Conservation (phyloP, 345 rosid genomes). For the Citrus maxima region DNA sequence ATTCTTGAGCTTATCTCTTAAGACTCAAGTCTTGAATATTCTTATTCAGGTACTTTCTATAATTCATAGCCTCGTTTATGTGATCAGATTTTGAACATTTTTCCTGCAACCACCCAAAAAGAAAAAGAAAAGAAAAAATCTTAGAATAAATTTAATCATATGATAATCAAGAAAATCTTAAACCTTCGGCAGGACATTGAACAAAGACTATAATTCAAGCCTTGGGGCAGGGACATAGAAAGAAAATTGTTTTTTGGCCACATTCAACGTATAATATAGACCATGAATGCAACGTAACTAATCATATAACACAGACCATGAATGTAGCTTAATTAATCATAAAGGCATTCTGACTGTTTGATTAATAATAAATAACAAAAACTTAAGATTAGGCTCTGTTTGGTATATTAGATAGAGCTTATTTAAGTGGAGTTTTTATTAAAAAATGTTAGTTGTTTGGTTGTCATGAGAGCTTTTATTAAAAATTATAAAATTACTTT, state of each 20-base stretch:
- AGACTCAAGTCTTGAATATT: slow-evolving; percentile 27
- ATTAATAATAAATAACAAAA: no score
- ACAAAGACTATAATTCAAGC: not conserved
- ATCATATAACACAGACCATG: no score
- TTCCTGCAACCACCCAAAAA: slow-evolving; percentile 34
- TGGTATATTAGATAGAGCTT: no score
- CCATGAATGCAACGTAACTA: no score
- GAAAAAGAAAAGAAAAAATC: slow-evolving; percentile 11
- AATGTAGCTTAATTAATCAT: no score
- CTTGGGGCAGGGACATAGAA: slow-evolving; percentile 17
- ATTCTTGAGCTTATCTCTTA: slow-evolving; percentile 29
- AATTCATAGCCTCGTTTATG: slow-evolving; percentile 41
- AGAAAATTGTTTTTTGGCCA: not conserved
- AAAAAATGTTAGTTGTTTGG: no score
- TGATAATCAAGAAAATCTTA: not conserved
- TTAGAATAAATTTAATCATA: slow-evolving; percentile 1
- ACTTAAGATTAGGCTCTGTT: no score
- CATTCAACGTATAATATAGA: no score
- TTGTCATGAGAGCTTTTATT: no score
- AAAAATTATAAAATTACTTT: no score
- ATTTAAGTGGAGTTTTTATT: no score
- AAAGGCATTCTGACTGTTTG: no score
- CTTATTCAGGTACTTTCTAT: slow-evolving; percentile 28
- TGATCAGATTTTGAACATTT: slow-evolving; percentile 46
- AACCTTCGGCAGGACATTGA: not conserved